A percentile compares a stretch with the other conserved stretches of the same genome.
These are phyloP conservation scores for Hypoxylon rickii DNA, from an alignment of 495 filamentous ascomycete species.

Conservation along the genomic window DNA sequence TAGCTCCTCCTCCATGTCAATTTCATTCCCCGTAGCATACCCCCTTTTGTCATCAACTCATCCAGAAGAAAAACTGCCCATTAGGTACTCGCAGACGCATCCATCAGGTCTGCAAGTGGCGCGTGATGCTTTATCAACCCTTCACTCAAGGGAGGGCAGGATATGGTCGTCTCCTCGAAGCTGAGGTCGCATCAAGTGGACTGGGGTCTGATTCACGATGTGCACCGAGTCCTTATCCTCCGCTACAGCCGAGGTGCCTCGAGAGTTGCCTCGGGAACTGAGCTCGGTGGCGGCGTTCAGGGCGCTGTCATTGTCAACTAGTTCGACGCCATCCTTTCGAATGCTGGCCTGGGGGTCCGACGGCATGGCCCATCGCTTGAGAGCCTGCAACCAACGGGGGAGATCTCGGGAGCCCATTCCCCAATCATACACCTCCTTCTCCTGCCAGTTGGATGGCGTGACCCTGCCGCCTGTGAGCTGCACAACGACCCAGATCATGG, in stretches of 20 bases:
- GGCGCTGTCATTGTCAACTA: constrained; percentile 39
- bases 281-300: constrained; percentile 33
- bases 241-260: no score
- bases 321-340: constrained; percentile 37
- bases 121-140: background rate
- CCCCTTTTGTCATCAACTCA: background rate
- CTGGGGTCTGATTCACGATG: no score
- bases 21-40: constrained; percentile 5
- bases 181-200: no score
- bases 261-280: constrained; percentile 38
- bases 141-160: constrained; percentile 37
- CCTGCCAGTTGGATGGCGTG: constrained; percentile 70
- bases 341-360: constrained; percentile 8
- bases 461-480: constrained; percentile 62
- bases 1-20: constrained; percentile 1
- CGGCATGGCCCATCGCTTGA: constrained; percentile 21
- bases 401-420: constrained; percentile 43
- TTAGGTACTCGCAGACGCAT: constrained; percentile 1
- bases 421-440: constrained; percentile 78
- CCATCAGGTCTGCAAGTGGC: background rate
- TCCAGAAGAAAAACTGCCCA: constrained; percentile 5
- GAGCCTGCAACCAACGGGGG: constrained; percentile 39
- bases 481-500: constrained; percentile 58
- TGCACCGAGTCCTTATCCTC: constrained; percentile 33
- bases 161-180: constrained; percentile 10